Evolutionary conservation across 345 rosid species (phyloP).

Genomic region (Nasturtium officinale): DNA sequence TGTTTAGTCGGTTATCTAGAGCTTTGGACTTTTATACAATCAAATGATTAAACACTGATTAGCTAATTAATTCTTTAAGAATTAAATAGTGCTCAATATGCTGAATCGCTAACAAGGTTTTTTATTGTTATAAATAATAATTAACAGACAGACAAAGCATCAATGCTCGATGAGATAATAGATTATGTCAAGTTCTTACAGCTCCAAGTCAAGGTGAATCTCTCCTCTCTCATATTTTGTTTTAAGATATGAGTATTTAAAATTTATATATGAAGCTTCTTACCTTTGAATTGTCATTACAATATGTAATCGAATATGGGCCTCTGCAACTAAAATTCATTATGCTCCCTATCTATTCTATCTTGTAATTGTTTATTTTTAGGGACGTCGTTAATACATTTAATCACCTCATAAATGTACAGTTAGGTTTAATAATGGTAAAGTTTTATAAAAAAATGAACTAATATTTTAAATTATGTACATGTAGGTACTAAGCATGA

Average conservation of each 20-base stretch:
- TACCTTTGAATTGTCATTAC: conserved; percentile 42
- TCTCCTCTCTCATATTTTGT: neutral
- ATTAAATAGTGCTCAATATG: neutral
- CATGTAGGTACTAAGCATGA: conserved; percentile 95
- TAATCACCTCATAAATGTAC: neutral
- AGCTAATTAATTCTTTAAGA: conserved; percentile 1
- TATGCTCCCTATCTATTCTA: conserved; percentile 29
- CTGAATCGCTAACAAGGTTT: conserved; percentile 16
- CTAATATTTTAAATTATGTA: neutral
- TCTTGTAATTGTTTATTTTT: conserved; percentile 15
- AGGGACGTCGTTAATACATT: neutral
- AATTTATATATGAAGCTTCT: conserved; percentile 25
- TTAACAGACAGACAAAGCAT: conserved; percentile 98
- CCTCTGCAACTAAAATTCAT: conserved; percentile 40
- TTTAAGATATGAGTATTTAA: neutral
- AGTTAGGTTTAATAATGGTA: no score
- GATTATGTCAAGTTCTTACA: conserved; percentile 98
- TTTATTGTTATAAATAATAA: conserved; percentile 32
- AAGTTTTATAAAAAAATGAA: no score
- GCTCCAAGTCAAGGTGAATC: conserved; percentile 97
- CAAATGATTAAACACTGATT: conserved; percentile 47
- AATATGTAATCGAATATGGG: conserved; percentile 32
- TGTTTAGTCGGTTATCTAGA: conserved; percentile 24
- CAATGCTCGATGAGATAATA: conserved; percentile 99
- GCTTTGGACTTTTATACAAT: conserved; percentile 41